Base-by-base conservation (phyloP, 495 filamentous ascomycete species). In the Annulohypoxylon maeteangense region DNA sequence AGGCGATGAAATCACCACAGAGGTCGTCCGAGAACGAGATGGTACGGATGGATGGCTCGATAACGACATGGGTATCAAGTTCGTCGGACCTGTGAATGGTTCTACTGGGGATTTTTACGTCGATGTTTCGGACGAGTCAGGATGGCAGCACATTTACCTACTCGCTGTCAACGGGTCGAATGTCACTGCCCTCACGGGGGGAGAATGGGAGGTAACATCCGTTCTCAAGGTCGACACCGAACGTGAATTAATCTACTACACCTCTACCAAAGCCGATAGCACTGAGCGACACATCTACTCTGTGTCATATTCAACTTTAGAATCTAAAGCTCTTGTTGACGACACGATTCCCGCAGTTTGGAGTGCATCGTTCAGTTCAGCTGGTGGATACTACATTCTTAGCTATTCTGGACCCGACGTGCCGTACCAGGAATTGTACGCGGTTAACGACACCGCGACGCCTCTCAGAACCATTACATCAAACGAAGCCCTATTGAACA, bases 31-130 rank as follows among this genome's bases (percentile, higher is more conserved):
- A 12, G 80, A 87, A 74, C 76, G 87, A 20, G 79, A 88, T 59
- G 87, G 80, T 4, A 80, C 79, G 0, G 85, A 87, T 51, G 87
- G 87, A 1, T 89, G 87, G 87, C 72, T 89, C 12, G 87, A 89
- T 42, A 83, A 86, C 63, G 80, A 82, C 53, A 61, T 80, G 3
- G 81, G 84, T 1, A 87, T 87, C 55, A 63, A 67, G 18, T 89
- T 81, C 57, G 79, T 86, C 18, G 81, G 81, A 4, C 47, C 58
- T 5, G 61, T 83, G 34, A 72, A 75, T 42, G 70, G 73, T 7
- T 78, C 81, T 8, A 62, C 64, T 7, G 78, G 66, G 3, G 65
- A 77, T 14, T 86, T 83, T 54, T 88, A 89, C 66, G 61, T 89
- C 20, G 87, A 89, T 60, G 65, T 88, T 5, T 87, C 84, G 0